These are phyloP conservation scores for Baorangia bicolor DNA, from an alignment of 768 basidiomycete genomes.

Conservation along the genomic window DNA sequence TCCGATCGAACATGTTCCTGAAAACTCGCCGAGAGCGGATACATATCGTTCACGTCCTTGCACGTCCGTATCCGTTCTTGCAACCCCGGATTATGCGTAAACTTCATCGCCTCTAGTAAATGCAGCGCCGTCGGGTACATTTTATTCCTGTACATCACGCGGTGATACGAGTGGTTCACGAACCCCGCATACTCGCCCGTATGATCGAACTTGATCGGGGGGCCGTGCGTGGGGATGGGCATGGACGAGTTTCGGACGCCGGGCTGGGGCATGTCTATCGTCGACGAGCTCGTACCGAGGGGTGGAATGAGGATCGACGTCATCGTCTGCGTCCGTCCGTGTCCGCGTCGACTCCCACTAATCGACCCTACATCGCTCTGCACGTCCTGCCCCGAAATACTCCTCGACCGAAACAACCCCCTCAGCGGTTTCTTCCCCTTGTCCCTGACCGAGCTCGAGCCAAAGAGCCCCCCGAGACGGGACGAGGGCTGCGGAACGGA, in stretches of 20 bases:
- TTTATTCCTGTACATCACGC: constrained; percentile 52
- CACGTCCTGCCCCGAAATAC: constrained; percentile 20
- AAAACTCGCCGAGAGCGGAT: constrained; percentile 32
- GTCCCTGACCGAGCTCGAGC: constrained; percentile 28
- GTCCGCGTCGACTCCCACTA: constrained; percentile 17
- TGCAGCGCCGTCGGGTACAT: constrained; percentile 71
- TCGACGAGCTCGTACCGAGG: neutral
- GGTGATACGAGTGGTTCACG: constrained; percentile 66
- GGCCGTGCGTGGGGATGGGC: constrained; percentile 18
- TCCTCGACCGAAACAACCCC: constrained; percentile 50
- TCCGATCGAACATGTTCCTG: constrained; percentile 46
- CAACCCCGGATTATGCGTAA: constrained; percentile 48
- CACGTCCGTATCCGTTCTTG: constrained; percentile 55
- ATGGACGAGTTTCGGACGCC: constrained; percentile 2
- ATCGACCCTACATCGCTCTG: constrained; percentile 16
- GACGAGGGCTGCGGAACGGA: constrained; percentile 22
- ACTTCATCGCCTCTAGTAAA: constrained; percentile 76
- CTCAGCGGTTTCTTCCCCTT: constrained; percentile 36
- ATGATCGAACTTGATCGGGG: constrained; percentile 44
- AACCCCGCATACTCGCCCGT: constrained; percentile 45
- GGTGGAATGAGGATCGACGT: constrained; percentile 27
- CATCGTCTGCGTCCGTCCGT: constrained; percentile 22
- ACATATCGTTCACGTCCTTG: constrained; percentile 40
- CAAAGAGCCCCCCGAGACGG: constrained; percentile 21
- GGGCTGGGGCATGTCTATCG: neutral